These are phyloP conservation scores for Dioscorea alata DNA, from an alignment of 106 monocot species.

Conservation along the genomic window DNA sequence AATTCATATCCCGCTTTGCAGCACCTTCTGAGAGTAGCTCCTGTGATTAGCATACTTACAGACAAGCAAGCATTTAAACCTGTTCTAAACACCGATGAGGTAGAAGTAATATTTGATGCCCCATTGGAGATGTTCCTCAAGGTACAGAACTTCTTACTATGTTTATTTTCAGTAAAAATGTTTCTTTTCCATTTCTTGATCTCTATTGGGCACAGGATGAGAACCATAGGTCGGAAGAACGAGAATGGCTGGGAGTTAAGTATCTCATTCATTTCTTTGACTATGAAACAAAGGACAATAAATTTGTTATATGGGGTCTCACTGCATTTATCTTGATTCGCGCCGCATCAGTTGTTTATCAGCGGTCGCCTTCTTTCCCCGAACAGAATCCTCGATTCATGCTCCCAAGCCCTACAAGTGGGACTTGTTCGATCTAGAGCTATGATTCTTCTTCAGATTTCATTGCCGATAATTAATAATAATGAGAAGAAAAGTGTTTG, in stretches of 20 bases:
- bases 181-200: not conserved
- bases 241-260: constrained; percentile 46
- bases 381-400: constrained; percentile 40
- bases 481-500: too few relatives aligned
- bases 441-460: too few relatives aligned
- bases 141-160: constrained; percentile 14
- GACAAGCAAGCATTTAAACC: constrained; percentile 52
- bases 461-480: too few relatives aligned
- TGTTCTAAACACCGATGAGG: constrained; percentile 41
- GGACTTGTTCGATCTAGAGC: not conserved
- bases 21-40: constrained; percentile 68
- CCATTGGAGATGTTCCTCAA: constrained; percentile 85
- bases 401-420: constrained; percentile 5
- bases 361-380: constrained; percentile 44
- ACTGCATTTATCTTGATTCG: constrained; percentile 63
- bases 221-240: constrained; percentile 54
- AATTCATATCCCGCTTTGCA: constrained; percentile 6
- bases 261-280: constrained; percentile 59
- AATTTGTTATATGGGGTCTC: constrained; percentile 62
- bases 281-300: constrained; percentile 27
- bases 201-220: constrained; percentile 56
- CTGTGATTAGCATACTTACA: constrained; percentile 63
- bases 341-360: constrained; percentile 61
- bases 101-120: constrained; percentile 70
- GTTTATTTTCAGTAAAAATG: too few relatives aligned